Percentiles rank a stretch among this genome's conserved stretches.
Evolutionary conservation across 75 land plant species (phyloP).

Genomic region (Picea glauca): DNA sequence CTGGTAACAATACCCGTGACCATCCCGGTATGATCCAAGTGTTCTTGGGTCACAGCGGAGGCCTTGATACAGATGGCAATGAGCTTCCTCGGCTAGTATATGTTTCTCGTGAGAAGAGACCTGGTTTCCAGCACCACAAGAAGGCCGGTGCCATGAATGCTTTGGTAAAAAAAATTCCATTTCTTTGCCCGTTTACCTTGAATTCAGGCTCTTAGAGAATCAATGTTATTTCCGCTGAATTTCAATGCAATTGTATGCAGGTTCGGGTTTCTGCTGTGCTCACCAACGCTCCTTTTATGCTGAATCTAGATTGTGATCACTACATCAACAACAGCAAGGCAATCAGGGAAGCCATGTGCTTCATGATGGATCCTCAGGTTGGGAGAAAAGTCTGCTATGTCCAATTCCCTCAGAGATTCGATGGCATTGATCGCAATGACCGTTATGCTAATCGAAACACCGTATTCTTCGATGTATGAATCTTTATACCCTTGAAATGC

Average conservation of each 20-base stretch:
- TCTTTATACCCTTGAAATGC: neutral
- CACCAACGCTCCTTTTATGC: conserved; percentile 87
- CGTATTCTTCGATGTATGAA: conserved; percentile 85
- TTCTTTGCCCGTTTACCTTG: neutral
- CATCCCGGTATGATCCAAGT: conserved; percentile 94
- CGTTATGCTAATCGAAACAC: conserved; percentile 90
- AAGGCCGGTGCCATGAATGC: conserved; percentile 94
- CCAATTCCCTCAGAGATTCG: conserved; percentile 85
- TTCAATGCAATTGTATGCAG: conserved; percentile 22
- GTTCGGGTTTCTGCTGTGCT: conserved; percentile 81
- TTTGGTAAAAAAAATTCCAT: conserved; percentile 31
- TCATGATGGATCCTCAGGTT: conserved; percentile 79
- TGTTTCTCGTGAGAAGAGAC: conserved; percentile 87
- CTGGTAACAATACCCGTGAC: conserved; percentile 84
- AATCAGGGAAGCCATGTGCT: conserved; percentile 72
- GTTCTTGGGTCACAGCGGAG: conserved; percentile 89
- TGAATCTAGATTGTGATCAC: conserved; percentile 90
- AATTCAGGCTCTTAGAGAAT: neutral
- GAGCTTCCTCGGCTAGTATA: conserved; percentile 90
- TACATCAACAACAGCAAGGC: conserved; percentile 92
- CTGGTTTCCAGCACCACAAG: conserved; percentile 84
- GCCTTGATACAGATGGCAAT: conserved; percentile 74
- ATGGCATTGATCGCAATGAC: conserved; percentile 79
- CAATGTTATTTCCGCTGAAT: neutral
- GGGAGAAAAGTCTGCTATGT: conserved; percentile 82